Percentiles rank a stretch among this genome's conserved stretches.
Conservation (phyloP, 2,329 filamentous ascomycete species). For the Dactylonectria estremocensis region DNA sequence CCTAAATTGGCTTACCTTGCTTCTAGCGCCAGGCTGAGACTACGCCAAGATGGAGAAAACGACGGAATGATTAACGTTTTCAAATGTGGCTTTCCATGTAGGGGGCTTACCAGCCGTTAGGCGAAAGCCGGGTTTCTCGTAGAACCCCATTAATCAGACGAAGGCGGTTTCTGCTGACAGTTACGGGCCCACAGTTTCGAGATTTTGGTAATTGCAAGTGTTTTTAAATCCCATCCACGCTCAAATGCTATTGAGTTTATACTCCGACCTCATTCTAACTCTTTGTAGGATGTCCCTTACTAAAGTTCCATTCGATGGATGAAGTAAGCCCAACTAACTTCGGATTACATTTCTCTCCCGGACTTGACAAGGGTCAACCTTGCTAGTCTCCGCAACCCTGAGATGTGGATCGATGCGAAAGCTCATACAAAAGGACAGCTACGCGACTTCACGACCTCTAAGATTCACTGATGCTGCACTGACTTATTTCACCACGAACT, state of each 20-base stretch:
- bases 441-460: not conserved
- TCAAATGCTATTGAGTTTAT: constrained; percentile 31
- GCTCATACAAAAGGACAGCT: not conserved
- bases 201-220: constrained; percentile 4
- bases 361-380: constrained; percentile 27
- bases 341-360: not conserved
- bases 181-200: not conserved
- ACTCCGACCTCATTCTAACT: not conserved
- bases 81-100: not conserved
- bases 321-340: not conserved
- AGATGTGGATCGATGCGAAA: constrained; percentile 11
- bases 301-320: not conserved
- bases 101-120: constrained; percentile 19
- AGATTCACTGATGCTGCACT: not conserved
- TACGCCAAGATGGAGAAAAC: not conserved
- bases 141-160: not conserved
- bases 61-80: not conserved
- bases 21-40: not conserved
- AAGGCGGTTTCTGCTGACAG: not conserved
- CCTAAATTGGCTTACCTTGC: not conserved
- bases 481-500: constrained; percentile 1
- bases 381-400: constrained; percentile 27
- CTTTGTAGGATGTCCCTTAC: not conserved
- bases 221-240: constrained; percentile 27
- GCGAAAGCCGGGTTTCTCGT: constrained; percentile 23